These are phyloP conservation scores for Pichia sp. DNA, from an alignment of 1,139 yeast species.

Conservation along the genomic window DNA sequence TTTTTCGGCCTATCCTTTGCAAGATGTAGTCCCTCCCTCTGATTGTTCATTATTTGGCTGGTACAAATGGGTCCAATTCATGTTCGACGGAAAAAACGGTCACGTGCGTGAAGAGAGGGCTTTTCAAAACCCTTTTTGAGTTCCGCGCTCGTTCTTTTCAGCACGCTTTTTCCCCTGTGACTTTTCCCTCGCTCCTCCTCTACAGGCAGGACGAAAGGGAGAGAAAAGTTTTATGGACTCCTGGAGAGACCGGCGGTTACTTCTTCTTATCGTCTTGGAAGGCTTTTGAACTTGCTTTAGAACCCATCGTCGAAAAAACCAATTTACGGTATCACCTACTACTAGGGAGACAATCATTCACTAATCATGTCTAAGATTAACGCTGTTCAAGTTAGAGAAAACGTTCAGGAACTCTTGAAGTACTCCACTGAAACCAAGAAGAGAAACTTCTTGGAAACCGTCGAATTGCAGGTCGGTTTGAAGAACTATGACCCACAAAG, in stretches of 20 bases:
- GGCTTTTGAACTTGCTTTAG: constrained; percentile 6
- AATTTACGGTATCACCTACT: constrained; percentile 32
- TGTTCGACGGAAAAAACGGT: neutral
- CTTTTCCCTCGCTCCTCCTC: neutral
- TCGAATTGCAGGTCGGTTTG: constrained; percentile 98
- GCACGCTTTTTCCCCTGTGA: neutral
- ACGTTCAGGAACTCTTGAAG: constrained; percentile 89
- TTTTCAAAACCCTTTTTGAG: neutral
- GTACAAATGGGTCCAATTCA: too few species aligned
- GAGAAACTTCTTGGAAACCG: constrained; percentile 99
- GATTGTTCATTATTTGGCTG: too few species aligned
- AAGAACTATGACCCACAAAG: constrained; percentile 99
- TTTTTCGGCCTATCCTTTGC: too few species aligned
- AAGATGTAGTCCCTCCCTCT: too few species aligned
- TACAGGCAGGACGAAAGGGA: neutral
- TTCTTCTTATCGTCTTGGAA: neutral
- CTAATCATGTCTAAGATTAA: constrained; percentile 87
- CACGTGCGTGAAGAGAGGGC: constrained; percentile 13
- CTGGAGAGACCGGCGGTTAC: neutral
- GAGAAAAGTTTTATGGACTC: neutral
- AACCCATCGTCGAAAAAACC: constrained; percentile 25
- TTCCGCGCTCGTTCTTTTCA: neutral
- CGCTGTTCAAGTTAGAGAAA: constrained; percentile 90
- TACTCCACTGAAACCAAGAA: constrained; percentile 94
- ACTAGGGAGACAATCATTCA: constrained; percentile 64